Base-by-base conservation (phyloP, 2,329 filamentous ascomycete genomes). In the Berkeleyomyces basicola region DNA sequence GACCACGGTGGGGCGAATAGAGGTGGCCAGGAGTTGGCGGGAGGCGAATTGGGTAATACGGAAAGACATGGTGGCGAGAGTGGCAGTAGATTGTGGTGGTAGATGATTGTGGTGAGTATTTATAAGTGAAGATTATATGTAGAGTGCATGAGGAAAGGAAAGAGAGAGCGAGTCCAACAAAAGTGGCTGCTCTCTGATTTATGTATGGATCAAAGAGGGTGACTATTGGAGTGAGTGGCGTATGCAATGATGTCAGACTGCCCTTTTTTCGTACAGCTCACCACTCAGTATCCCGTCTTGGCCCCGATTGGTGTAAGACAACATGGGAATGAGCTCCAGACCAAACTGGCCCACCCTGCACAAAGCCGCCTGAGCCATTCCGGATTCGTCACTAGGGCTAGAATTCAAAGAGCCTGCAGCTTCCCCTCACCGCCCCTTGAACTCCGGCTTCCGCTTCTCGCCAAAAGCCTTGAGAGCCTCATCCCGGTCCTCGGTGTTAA, bases 401-500 rank as follows among this genome's bases (percentile, higher is more conserved):
- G 23, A 23, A 31, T 33, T 37, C 3, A 31, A 16, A 33, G 42
- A 7, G 36, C 49, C 40, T 7, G 7, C 37, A 55, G 33, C 23
- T 46, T 40, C 33, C 23, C 46, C 65, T 72, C 71, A 82, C 68
- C 76, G 73, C 1, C 81, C 79, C 70, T 76, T 80, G 68, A 84
- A 83, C 3, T 79, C 74, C 14, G 82, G 79, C 71, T 78, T 82
- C 67, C 82, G 76, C 78, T 82, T 83, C 71, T 83, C 81, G 64
- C 73, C 74, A 75, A 99, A 99, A 0, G 93, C 93, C 72, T 76
- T 81, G 66, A 99, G 77, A 43, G 93, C 93, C 78, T 97, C 93
- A 69, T 90, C 78, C 65, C 91, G 80, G 76, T 99, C 93, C 71
- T 91, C 85, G 0, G 90, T 96, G 66, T 79, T 81, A 14, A 96